Base-by-base conservation (phyloP, 768 basidiomycete species). In the Naganishia vaughanmartiniae region DNA sequence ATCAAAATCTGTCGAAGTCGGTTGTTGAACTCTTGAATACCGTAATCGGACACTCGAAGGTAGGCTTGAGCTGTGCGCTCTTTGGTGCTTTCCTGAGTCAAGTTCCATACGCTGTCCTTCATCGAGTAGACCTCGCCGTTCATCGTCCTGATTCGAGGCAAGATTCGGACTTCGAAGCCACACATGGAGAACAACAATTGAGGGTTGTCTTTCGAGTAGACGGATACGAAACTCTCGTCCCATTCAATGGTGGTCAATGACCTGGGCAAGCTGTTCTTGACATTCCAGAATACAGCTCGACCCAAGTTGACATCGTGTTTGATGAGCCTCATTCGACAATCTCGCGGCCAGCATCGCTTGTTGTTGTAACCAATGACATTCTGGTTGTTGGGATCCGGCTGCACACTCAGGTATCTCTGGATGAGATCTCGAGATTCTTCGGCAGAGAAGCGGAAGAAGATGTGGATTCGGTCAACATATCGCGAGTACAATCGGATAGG, bases 261-360 rank as follows among this genome's bases (percentile, higher is more conserved):
- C 57, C 96, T 85, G 0, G 96, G 96, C 30, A 99, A 82, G 75
- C 91, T 91, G 81, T 97, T 93, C 83, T 97, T 96, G 81, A 98
- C 92, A 78, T 99, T 98, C 96, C 95, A 99, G 83, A 96, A 98
- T 11, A 97, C 96, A 1, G 96, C 96, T 72, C 96, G 87, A 26
- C 95, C 96, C 54, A 99, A 85, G 82, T 99, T 98, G 82, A 98
- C 96, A 79, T 99, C 96, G 81, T 99, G 96, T 83, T 99, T 99
- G 85, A 96, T 95, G 69, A 99, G 85, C 39, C 96, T 86, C 96
- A 99, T 99, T 70, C 96, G 89, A 81, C 96, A 99, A 82, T 99
- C 96, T 74, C 94, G 87, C 45, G 96, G 96, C 96, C 96, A 99
- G 83, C 96, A 98, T 60, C 93, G 89, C 82, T 95, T 96, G 85